These are phyloP conservation scores for Blastobotrys arbuscula DNA, from an alignment of 1,139 yeast genomes.

Conservation along the genomic window DNA sequence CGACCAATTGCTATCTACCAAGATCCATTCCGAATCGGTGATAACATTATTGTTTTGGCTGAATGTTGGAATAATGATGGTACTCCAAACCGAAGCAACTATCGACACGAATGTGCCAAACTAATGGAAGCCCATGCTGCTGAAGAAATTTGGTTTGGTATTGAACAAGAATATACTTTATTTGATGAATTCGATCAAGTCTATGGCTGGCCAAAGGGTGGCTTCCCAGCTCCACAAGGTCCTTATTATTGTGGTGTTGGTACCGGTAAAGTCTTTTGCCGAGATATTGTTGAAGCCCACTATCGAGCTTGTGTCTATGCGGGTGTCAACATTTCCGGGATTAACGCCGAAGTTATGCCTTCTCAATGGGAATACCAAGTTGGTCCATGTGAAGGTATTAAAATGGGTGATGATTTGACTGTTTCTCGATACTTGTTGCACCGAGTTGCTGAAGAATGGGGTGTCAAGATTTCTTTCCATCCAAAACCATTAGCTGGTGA, in stretches of 20 bases:
- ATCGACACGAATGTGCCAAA: slow-evolving; percentile 96
- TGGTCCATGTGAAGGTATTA: slow-evolving; percentile 94
- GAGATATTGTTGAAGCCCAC: slow-evolving; percentile 98
- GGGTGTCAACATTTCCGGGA: slow-evolving; percentile 87
- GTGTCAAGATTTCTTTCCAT: slow-evolving; percentile 97
- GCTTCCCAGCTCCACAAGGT: slow-evolving; percentile 99
- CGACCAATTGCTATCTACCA: slow-evolving; percentile 92
- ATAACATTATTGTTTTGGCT: slow-evolving; percentile 87
- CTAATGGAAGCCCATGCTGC: slow-evolving; percentile 87
- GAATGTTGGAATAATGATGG: slow-evolving; percentile 99
- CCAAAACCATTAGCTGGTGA: slow-evolving; percentile 96
- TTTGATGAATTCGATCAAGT: slow-evolving; percentile 86
- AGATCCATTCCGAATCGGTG: slow-evolving; percentile 97
- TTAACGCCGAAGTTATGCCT: slow-evolving; percentile 99
- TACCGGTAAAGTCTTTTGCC: slow-evolving; percentile 95
- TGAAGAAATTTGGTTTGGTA: slow-evolving; percentile 93
- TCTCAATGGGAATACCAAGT: slow-evolving; percentile 99
- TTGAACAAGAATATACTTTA: slow-evolving; percentile 97
- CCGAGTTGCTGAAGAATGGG: slow-evolving; percentile 98
- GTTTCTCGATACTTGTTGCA: slow-evolving; percentile 87
- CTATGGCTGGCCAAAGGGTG: slow-evolving; percentile 99
- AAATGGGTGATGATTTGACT: slow-evolving; percentile 97
- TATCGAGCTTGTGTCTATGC: slow-evolving; percentile 96
- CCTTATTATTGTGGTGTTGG: slow-evolving; percentile 99
- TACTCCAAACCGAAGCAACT: slow-evolving; percentile 96